Percentiles rank a stretch among this genome's conserved stretches.
These are phyloP conservation scores for Calonectria multiphialidica DNA, from an alignment of 2,329 filamentous ascomycete species.

Conservation along the genomic window DNA sequence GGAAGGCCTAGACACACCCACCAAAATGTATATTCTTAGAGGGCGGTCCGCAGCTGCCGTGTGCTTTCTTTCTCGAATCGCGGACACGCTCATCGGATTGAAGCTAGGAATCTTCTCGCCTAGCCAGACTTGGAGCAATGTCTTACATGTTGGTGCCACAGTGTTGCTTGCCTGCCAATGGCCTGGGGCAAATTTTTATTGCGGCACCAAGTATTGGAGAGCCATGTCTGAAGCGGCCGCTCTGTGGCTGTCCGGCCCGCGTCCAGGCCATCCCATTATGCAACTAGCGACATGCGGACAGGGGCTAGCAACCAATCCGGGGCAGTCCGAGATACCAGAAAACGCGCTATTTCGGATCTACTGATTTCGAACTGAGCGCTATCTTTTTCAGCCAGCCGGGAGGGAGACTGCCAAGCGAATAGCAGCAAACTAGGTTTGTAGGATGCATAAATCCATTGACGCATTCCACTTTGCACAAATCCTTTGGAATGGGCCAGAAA, in stretches of 20 bases:
- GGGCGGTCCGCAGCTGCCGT: not conserved
- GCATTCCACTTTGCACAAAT: not conserved
- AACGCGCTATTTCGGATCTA: not conserved
- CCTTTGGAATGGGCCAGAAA: not conserved
- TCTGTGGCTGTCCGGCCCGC: not conserved
- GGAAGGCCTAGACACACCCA: not conserved
- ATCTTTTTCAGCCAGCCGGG: not conserved
- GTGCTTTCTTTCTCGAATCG: not conserved
- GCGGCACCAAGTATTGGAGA: not conserved
- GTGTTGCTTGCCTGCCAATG: not conserved
- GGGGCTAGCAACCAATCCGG: not conserved
- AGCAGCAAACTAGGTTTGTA: not conserved
- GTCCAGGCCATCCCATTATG: conserved; percentile 7
- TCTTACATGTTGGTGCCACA: not conserved
- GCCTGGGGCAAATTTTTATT: not conserved
- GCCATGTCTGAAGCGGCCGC: not conserved
- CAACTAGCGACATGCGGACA: not conserved
- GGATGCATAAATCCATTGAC: not conserved
- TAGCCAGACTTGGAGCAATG: not conserved
- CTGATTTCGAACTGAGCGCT: not conserved
- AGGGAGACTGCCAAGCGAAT: not conserved
- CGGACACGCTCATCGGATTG: not conserved
- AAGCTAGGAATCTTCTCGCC: not conserved
- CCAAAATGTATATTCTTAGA: not conserved
- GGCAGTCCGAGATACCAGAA: not conserved